Percentiles rank a stretch among this genome's conserved stretches.
phyloP scores from a whole-genome alignment of 768 basidiomycete genomes.

The Asterophora parasitica region DNA sequence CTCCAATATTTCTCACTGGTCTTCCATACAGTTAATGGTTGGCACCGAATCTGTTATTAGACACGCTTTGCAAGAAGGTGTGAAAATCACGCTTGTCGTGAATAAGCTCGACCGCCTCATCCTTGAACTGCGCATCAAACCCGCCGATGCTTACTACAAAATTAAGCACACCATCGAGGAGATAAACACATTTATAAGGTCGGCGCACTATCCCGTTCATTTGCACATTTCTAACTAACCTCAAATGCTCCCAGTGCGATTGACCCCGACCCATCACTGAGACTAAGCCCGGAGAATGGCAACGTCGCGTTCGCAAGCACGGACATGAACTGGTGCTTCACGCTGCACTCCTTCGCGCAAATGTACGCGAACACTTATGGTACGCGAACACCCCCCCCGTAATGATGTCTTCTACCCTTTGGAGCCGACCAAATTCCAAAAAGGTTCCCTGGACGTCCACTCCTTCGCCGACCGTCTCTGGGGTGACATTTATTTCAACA shows the following conservation, averaged over 20 bases:
- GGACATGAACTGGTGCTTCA: constrained; percentile 98
- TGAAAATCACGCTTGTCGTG: constrained; percentile 88
- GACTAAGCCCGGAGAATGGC: constrained; percentile 90
- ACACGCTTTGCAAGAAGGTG: constrained; percentile 83
- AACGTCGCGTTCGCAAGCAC: constrained; percentile 98
- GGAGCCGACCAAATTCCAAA: not conserved
- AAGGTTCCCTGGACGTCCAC: constrained; percentile 75
- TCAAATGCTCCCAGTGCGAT: constrained; percentile 50
- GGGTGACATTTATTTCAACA: constrained; percentile 96
- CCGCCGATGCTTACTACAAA: constrained; percentile 96
- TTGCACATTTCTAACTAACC: not conserved
- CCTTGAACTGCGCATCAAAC: constrained; percentile 92
- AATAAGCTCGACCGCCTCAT: constrained; percentile 99
- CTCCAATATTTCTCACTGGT: not conserved
- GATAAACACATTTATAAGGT: constrained; percentile 95
- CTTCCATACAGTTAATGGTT: constrained; percentile 70
- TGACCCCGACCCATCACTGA: constrained; percentile 81
- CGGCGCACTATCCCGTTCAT: not conserved
- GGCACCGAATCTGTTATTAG: constrained; percentile 85
- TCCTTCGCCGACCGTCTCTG: constrained; percentile 89
- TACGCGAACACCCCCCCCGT: constrained; percentile 24
- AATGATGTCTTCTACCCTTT: not conserved
- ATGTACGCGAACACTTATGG: constrained; percentile 96
- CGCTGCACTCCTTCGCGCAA: constrained; percentile 87
- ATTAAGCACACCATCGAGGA: constrained; percentile 99